Percentiles rank a stretch among this genome's conserved stretches.
Conservation (phyloP, 305 asterid species). For the Rubia peregrina region DNA sequence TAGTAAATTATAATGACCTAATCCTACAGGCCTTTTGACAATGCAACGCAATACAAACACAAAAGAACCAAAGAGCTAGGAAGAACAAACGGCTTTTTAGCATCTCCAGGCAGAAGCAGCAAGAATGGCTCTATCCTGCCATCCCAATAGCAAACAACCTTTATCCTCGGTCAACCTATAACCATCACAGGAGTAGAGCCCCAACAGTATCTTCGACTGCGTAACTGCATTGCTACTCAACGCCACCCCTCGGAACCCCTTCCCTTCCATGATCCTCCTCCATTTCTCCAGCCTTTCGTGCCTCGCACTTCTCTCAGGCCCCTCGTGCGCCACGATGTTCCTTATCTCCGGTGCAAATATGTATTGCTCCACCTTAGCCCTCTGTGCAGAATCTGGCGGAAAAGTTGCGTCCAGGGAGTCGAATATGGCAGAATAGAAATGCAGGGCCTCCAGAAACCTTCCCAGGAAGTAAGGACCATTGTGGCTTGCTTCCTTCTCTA, state of each 20-base stretch:
- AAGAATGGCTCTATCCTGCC: conserved; percentile 75
- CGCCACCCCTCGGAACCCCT: conserved; percentile 60
- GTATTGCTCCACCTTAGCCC: conserved; percentile 74
- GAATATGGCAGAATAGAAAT: conserved; percentile 66
- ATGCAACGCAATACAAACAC: not conserved
- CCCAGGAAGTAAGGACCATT: conserved; percentile 83
- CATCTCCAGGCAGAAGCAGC: conserved; percentile 90
- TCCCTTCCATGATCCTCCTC: conserved; percentile 75
- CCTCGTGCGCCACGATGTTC: conserved; percentile 68
- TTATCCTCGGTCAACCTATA: conserved; percentile 70
- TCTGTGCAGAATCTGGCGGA: conserved; percentile 66
- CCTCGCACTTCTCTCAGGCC: conserved; percentile 48
- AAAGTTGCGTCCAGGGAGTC: conserved; percentile 79
- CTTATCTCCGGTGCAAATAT: conserved; percentile 70
- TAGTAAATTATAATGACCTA: conserved; percentile 6
- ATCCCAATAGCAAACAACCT: conserved; percentile 70
- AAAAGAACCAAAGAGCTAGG: not conserved
- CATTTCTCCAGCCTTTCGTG: conserved; percentile 78
- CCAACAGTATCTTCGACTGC: conserved; percentile 65
- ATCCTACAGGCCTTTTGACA: conserved; percentile 3
- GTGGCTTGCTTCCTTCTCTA: conserved; percentile 84
- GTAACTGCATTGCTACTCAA: conserved; percentile 75
- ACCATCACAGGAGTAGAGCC: conserved; percentile 72
- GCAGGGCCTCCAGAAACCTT: conserved; percentile 71
- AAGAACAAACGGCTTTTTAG: conserved; percentile 16